Evolutionary conservation across 2,329 filamentous ascomycete species (phyloP).

Genomic region (Tothia fuscella): DNA sequence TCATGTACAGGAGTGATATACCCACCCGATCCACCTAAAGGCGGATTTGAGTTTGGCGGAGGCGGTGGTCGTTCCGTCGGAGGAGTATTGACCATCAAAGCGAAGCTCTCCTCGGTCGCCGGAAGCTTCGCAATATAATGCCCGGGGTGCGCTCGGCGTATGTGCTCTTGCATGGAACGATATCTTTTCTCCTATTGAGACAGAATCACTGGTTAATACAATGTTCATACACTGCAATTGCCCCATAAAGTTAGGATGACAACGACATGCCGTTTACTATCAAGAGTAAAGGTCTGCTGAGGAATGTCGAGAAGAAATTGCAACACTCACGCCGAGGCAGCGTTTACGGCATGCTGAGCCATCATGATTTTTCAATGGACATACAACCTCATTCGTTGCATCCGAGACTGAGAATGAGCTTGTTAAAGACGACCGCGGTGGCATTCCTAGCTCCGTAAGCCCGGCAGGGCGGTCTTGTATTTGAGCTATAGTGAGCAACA

Average conservation of each 20-base stretch:
- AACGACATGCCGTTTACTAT: slow-evolving; percentile 4
- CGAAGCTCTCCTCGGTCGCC: slow-evolving; percentile 94
- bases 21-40: no score
- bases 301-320: no score
- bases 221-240: no score
- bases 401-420: slow-evolving; percentile 88
- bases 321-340: slow-evolving; percentile 83
- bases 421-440: slow-evolving; percentile 74
- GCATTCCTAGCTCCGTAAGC: slow-evolving; percentile 61
- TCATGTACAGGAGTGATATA: no score
- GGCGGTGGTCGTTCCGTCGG: slow-evolving; percentile 57
- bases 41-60: slow-evolving; percentile 21
- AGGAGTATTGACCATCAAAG: slow-evolving; percentile 87
- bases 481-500: no score
- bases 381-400: slow-evolving; percentile 91
- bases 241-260: not conserved
- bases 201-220: no score
- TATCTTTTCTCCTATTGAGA: slow-evolving; percentile 71
- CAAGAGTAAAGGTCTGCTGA: slow-evolving; percentile 12
- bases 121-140: slow-evolving; percentile 97
- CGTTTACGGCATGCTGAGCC: slow-evolving; percentile 93
- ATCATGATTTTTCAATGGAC: slow-evolving; percentile 90
- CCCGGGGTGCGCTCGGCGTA: slow-evolving; percentile 89
- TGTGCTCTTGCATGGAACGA: slow-evolving; percentile 99
- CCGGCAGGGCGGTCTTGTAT: slow-evolving; percentile 28